Conservation (phyloP, 306 rosid genomes). For the Abrus precatorius region DNA sequence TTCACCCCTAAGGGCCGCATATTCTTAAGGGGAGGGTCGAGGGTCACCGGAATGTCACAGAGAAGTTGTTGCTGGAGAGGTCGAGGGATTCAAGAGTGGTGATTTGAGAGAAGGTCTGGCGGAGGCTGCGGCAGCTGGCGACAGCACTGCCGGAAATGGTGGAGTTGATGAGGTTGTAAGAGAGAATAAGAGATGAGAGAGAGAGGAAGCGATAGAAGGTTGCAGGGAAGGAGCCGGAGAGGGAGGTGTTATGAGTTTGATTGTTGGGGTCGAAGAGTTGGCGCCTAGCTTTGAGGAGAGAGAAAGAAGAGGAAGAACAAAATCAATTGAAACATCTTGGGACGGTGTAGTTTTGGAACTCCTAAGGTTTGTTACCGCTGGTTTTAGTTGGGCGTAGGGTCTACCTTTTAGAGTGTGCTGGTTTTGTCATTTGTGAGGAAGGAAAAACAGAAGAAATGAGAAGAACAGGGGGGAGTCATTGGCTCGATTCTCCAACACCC, state of each 20-base stretch:
- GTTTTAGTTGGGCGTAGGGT: no score
- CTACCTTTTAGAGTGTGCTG: no score
- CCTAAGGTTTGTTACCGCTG: no score
- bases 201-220: constrained; percentile 64
- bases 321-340: constrained; percentile 4
- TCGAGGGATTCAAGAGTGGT: constrained; percentile 53
- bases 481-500: no score
- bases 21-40: constrained; percentile 45
- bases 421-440: neutral
- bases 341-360: no score
- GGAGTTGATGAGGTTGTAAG: constrained; percentile 48
- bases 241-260: neutral
- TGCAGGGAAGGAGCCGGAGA: constrained; percentile 61
- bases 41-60: constrained; percentile 59
- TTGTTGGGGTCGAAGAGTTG: constrained; percentile 58
- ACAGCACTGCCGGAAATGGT: constrained; percentile 44
- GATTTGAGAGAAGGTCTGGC: constrained; percentile 45
- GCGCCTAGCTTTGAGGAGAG: constrained; percentile 53
- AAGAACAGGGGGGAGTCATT: neutral
- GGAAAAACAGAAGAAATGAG: neutral
- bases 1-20: no score
- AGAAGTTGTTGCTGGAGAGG: constrained; percentile 64
- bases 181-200: constrained; percentile 61
- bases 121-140: constrained; percentile 52
- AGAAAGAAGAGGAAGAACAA: constrained; percentile 46